phyloP scores from a whole-genome alignment of 1,284 basidiomycete species.

The Pseudozyma tsukubaensis region DNA sequence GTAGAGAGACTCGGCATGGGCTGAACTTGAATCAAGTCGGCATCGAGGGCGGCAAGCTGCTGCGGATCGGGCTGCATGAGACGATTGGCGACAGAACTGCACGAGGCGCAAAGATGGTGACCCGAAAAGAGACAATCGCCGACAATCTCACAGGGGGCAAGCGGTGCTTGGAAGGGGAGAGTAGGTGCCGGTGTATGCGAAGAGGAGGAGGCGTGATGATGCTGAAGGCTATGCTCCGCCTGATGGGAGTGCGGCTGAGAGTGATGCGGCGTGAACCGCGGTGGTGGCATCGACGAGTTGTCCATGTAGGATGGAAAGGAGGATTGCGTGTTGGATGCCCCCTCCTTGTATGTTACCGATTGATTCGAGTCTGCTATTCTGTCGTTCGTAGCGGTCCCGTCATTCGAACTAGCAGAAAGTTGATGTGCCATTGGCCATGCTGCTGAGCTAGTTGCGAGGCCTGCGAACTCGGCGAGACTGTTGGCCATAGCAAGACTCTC shows the following conservation, averaged over 20 bases:
- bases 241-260: conserved; percentile 6
- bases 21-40: conserved; percentile 27
- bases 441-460: conserved; percentile 31
- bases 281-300: conserved; percentile 10
- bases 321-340: too few species aligned
- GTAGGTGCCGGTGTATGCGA: background rate
- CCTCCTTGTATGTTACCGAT: too few species aligned
- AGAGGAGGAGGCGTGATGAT: background rate
- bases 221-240: background rate
- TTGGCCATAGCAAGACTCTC: conserved; percentile 28
- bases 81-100: conserved; percentile 41
- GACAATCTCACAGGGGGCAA: conserved; percentile 34
- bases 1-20: conserved; percentile 43
- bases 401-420: background rate
- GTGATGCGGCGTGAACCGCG: conserved; percentile 4
- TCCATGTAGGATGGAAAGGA: background rate
- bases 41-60: conserved; percentile 24
- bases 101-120: conserved; percentile 28
- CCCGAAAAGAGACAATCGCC: conserved; percentile 48
- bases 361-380: background rate
- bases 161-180: conserved; percentile 3
- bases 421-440: conserved; percentile 16
- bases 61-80: conserved; percentile 36
- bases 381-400: conserved; percentile 3
- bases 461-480: conserved; percentile 38